phyloP scores from a whole-genome alignment of 2,329 filamentous ascomycete species.

The Cephalotrichum gorgonifer region DNA sequence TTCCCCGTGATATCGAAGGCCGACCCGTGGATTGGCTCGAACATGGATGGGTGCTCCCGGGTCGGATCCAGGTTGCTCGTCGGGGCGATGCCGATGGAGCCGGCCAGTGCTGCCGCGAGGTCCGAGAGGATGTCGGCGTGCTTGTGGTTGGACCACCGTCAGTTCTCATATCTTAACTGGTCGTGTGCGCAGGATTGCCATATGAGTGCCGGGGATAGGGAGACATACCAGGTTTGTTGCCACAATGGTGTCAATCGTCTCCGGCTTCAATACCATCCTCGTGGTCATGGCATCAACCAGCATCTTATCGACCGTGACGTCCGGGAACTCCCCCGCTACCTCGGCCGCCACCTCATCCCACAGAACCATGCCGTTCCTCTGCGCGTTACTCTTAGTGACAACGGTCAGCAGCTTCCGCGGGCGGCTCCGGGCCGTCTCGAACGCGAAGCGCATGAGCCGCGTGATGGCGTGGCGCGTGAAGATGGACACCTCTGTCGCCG shows the following conservation, averaged over 20 bases:
- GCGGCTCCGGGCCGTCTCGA: slow-evolving; percentile 46
- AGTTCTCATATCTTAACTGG: slow-evolving; percentile 9
- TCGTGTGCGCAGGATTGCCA: no score
- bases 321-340: slow-evolving; percentile 46
- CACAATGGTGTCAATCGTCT: slow-evolving; percentile 51
- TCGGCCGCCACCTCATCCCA: slow-evolving; percentile 53
- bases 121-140: slow-evolving; percentile 60
- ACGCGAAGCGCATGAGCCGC: slow-evolving; percentile 52
- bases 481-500: slow-evolving; percentile 36
- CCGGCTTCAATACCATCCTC: slow-evolving; percentile 50
- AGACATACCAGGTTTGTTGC: slow-evolving; percentile 42
- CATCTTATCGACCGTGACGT: slow-evolving; percentile 55
- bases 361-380: slow-evolving; percentile 57
- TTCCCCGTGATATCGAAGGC: slow-evolving; percentile 49
- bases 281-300: slow-evolving; percentile 58
- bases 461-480: slow-evolving; percentile 39
- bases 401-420: slow-evolving; percentile 49
- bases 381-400: slow-evolving; percentile 57
- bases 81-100: slow-evolving; percentile 62
- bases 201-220: background rate
- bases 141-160: slow-evolving; percentile 4
- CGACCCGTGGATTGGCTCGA: slow-evolving; percentile 50
- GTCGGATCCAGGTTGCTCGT: slow-evolving; percentile 57
- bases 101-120: slow-evolving; percentile 58
- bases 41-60: slow-evolving; percentile 44